Conservation (phyloP, 164 flowering plant species). For the Saururus chinensis region DNA sequence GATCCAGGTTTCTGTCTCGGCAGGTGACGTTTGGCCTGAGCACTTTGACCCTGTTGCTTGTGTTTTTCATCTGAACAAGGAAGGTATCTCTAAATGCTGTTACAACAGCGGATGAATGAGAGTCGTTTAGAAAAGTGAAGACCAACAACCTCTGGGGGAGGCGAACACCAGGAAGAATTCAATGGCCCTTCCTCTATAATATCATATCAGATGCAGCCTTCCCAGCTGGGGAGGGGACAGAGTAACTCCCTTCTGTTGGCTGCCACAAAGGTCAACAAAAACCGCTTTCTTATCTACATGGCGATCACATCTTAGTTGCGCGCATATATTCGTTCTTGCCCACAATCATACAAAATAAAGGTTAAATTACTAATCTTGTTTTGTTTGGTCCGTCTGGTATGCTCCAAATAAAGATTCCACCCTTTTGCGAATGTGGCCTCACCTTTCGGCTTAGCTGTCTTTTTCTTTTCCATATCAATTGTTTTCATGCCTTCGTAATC, state of each 20-base stretch:
- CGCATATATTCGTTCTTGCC: conserved; percentile 2
- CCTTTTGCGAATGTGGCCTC: neutral
- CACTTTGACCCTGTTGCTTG: conserved; percentile 13
- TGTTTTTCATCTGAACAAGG: conserved; percentile 13
- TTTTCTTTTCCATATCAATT: neutral
- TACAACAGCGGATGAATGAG: neutral
- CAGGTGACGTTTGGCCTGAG: conserved; percentile 22
- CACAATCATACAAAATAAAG: conserved; percentile 1
- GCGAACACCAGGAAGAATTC: neutral
- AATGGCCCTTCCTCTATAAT: neutral
- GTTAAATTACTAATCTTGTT: neutral
- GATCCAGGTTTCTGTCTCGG: conserved; percentile 1
- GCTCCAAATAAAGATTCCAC: neutral
- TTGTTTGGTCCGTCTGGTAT: neutral
- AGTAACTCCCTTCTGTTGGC: neutral
- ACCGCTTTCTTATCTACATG: conserved; percentile 1
- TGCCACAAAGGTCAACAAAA: neutral
- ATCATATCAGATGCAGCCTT: neutral
- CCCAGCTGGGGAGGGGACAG: neutral
- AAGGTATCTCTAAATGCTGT: neutral
- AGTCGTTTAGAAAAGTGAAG: neutral
- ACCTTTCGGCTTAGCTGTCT: neutral
- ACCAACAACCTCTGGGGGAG: neutral
- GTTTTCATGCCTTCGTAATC: neutral
- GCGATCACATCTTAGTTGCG: neutral